Percentiles rank a stretch among this genome's conserved stretches.
Evolutionary conservation across 257 asterid genomes (phyloP).

Genomic region (Prunella vulgaris): DNA sequence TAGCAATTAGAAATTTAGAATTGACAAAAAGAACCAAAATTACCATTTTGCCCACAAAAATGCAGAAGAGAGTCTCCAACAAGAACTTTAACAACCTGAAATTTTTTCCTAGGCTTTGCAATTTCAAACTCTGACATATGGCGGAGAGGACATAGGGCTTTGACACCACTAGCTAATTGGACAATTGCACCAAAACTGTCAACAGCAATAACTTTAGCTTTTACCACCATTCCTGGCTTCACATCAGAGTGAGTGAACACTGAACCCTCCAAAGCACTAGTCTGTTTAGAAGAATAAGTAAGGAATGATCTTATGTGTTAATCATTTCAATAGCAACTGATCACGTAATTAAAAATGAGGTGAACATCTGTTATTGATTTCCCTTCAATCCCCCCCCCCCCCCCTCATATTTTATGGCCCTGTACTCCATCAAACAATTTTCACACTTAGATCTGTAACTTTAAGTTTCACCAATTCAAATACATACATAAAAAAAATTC

Average conservation of each 20-base stretch:
- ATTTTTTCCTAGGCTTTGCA: conserved; percentile 84
- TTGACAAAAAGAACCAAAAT: neutral
- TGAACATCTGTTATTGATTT: neutral
- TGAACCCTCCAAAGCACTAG: conserved; percentile 86
- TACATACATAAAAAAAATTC: neutral
- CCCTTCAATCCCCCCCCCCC: neutral
- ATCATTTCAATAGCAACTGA: neutral
- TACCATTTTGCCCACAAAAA: conserved; percentile 9
- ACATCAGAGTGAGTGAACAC: conserved; percentile 96
- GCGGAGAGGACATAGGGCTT: conserved; percentile 99
- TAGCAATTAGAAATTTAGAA: neutral
- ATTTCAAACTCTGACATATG: conserved; percentile 99
- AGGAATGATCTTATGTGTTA: neutral
- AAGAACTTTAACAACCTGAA: conserved; percentile 55
- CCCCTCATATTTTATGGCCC: neutral
- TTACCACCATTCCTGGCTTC: conserved; percentile 97
- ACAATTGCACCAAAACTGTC: conserved; percentile 89
- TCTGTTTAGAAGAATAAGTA: conserved; percentile 40
- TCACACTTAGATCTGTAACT: neutral
- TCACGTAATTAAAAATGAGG: neutral
- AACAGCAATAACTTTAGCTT: conserved; percentile 77
- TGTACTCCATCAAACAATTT: neutral
- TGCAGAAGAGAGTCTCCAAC: conserved; percentile 9
- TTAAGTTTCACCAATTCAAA: neutral
- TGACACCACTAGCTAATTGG: conserved; percentile 83